Conservation (phyloP, 306 rosid genomes). For the Trifolium fragiferum region DNA sequence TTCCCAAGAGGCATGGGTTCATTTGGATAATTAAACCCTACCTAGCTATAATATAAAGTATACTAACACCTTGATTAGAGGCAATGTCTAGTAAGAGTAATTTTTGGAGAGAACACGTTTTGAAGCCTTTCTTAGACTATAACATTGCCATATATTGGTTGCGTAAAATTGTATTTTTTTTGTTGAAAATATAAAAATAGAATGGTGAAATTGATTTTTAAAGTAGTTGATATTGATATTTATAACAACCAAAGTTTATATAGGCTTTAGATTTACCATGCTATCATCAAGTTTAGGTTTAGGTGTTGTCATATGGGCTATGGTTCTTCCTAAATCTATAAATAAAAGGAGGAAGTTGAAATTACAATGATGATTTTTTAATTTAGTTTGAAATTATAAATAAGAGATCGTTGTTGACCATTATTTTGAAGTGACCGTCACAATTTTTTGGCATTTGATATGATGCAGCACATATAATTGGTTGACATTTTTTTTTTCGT, state of each 20-base stretch:
- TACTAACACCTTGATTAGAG: constrained; percentile 18
- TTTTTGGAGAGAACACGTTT: constrained; percentile 36
- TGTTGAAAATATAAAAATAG: constrained; percentile 10
- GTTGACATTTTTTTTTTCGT: background rate
- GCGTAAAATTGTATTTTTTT: constrained; percentile 9
- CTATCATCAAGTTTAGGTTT: constrained; percentile 42
- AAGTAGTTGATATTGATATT: constrained; percentile 25
- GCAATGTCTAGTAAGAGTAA: constrained; percentile 40
- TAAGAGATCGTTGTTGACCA: constrained; percentile 33
- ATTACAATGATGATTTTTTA: constrained; percentile 36
- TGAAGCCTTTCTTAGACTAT: constrained; percentile 21
- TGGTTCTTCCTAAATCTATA: constrained; percentile 14
- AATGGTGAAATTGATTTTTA: constrained; percentile 30
- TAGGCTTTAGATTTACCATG: constrained; percentile 34
- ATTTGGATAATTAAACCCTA: constrained; percentile 31
- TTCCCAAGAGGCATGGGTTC: constrained; percentile 42
- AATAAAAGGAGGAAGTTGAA: constrained; percentile 33
- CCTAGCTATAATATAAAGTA: constrained; percentile 30
- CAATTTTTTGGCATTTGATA: constrained; percentile 13
- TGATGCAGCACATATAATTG: constrained; percentile 12
- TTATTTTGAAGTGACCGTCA: constrained; percentile 34
- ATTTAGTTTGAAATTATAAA: constrained; percentile 12
- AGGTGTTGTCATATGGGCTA: constrained; percentile 31
- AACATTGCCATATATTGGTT: constrained; percentile 31
- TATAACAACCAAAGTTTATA: constrained; percentile 28